A percentile compares a stretch with the other conserved stretches of the same genome.
Conservation (phyloP, 768 basidiomycete species). For the Phylloporus sp. region DNA sequence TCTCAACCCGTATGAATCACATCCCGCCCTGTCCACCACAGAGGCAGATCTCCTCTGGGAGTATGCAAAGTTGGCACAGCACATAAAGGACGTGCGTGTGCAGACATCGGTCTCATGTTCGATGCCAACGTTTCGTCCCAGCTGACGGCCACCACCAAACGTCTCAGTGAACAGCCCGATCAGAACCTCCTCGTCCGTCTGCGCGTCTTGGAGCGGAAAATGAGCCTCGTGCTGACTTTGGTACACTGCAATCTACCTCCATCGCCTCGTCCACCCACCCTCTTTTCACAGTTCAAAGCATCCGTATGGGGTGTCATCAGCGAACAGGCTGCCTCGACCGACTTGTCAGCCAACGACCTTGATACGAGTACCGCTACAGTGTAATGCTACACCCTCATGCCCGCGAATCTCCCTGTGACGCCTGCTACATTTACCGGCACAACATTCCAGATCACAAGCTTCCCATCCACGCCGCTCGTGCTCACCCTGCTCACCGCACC, state of each 20-base stretch:
- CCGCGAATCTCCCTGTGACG: conserved; percentile 47
- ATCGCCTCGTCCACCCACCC: conserved; percentile 4
- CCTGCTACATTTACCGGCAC: conserved; percentile 43
- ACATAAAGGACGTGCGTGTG: conserved; percentile 65
- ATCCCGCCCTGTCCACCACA: conserved; percentile 57
- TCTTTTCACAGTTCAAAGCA: conserved; percentile 71
- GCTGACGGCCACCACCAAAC: conserved; percentile 65
- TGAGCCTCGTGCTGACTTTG: conserved; percentile 91
- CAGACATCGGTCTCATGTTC: not conserved
- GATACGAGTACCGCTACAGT: conserved; percentile 15
- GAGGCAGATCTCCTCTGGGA: conserved; percentile 89
- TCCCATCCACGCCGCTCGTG: conserved; percentile 92
- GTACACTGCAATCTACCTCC: conserved; percentile 35
- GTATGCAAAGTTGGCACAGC: conserved; percentile 81
- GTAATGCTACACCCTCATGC: conserved; percentile 36
- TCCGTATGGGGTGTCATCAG: conserved; percentile 94
- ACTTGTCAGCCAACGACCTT: conserved; percentile 13
- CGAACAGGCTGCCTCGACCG: conserved; percentile 49
- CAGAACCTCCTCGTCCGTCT: conserved; percentile 69
- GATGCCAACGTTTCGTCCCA: conserved; percentile 26
- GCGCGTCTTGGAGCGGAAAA: conserved; percentile 83
- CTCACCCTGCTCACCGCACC: conserved; percentile 71
- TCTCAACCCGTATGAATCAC: conserved; percentile 67
- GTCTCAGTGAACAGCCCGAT: conserved; percentile 72
- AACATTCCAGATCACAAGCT: conserved; percentile 87